Evolutionary conservation across 1,284 basidiomycete species (phyloP).

Genomic region (Cystobasidium slooffiae): DNA sequence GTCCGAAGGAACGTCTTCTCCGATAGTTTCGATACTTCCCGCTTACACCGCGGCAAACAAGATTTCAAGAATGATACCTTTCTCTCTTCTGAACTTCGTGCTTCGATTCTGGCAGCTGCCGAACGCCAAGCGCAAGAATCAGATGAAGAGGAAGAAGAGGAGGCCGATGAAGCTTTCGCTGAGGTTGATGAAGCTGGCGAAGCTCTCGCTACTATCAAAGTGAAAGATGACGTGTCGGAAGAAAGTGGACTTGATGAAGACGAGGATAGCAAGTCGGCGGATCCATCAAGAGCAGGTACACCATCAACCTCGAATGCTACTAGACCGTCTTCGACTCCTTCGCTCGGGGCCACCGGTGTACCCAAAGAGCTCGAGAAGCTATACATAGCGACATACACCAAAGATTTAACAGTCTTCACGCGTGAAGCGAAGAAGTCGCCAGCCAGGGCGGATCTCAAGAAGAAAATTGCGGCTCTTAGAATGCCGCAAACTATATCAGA

Average conservation of each 20-base stretch:
- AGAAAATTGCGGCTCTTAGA: background rate
- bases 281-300: background rate
- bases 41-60: slow-evolving; percentile 30
- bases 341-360: slow-evolving; percentile 14
- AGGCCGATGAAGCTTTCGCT: slow-evolving; percentile 15
- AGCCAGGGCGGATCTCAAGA: slow-evolving; percentile 30
- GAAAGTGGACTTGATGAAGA: slow-evolving; percentile 37
- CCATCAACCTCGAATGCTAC: background rate
- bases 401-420: slow-evolving; percentile 14
- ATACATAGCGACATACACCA: slow-evolving; percentile 20
- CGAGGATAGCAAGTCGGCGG: background rate
- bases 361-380: slow-evolving; percentile 23
- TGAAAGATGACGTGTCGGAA: slow-evolving; percentile 37
- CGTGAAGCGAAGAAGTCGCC: slow-evolving; percentile 11
- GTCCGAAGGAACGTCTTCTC: slow-evolving; percentile 28
- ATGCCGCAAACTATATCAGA: slow-evolving; percentile 26
- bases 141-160: slow-evolving; percentile 27
- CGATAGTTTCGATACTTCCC: slow-evolving; percentile 25
- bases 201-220: slow-evolving; percentile 1
- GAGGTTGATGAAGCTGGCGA: slow-evolving; percentile 15
- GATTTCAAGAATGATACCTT: slow-evolving; percentile 33
- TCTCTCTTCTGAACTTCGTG: slow-evolving; percentile 23
- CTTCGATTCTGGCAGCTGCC: slow-evolving; percentile 25
- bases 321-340: too few relatives aligned
- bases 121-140: slow-evolving; percentile 30